A percentile compares a stretch with the other conserved stretches of the same genome.
Conservation (phyloP, 495 filamentous ascomycete genomes). For the Neurospora hispaniola region DNA sequence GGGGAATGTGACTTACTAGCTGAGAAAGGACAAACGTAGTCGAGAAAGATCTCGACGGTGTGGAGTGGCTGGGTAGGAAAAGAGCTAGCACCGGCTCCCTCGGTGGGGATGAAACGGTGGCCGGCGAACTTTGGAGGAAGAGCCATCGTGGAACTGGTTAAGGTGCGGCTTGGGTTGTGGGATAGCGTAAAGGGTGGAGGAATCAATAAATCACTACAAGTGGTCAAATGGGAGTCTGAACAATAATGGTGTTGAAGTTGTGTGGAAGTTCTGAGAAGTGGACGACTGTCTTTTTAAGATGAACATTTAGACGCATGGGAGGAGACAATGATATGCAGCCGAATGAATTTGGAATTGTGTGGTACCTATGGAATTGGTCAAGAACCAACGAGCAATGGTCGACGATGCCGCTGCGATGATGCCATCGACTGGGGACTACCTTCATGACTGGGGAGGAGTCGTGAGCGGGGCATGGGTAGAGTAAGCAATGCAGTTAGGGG, state of each 20-base stretch:
- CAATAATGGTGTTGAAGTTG: background rate
- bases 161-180: background rate
- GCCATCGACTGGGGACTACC: background rate
- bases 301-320: background rate
- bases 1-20: slow-evolving; percentile 27
- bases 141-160: slow-evolving; percentile 45
- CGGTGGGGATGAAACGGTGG: slow-evolving; percentile 44
- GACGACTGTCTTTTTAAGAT: background rate
- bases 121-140: slow-evolving; percentile 69
- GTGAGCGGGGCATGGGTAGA: background rate
- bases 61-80: slow-evolving; percentile 41
- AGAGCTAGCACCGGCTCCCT: slow-evolving; percentile 16
- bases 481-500: background rate
- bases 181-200: background rate
- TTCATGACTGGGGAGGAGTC: background rate
- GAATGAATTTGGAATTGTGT: background rate
- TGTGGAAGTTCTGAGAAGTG: background rate
- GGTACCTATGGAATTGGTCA: background rate
- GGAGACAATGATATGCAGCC: background rate
- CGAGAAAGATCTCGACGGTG: slow-evolving; percentile 72
- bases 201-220: background rate
- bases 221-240: background rate
- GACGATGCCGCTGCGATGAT: background rate
- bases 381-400: background rate
- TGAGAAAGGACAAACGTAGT: slow-evolving; percentile 73